These are phyloP conservation scores for Alopecurus myosuroides DNA, from an alignment of 176 grass and related monocot species.

Conservation along the genomic window DNA sequence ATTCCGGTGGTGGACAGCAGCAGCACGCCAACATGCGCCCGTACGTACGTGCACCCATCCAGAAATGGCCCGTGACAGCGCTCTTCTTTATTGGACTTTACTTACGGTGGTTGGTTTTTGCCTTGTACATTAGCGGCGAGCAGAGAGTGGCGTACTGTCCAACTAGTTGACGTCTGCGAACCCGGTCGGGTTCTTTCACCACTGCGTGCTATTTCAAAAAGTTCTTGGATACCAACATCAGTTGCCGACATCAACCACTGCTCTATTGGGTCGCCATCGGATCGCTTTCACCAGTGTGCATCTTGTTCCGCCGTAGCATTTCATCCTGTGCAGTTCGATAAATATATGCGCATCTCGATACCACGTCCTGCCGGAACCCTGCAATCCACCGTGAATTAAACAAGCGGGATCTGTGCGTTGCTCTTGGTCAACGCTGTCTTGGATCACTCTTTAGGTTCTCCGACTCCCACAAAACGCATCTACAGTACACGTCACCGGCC, in stretches of 20 bases:
- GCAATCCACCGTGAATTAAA: no score
- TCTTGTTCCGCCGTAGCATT: background rate
- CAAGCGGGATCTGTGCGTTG: background rate
- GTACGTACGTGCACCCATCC: background rate
- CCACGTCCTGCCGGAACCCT: no score
- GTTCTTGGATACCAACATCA: background rate
- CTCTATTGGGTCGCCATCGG: background rate
- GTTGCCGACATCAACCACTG: background rate
- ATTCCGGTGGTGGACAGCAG: background rate
- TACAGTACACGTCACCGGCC: background rate
- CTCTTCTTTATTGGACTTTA: background rate
- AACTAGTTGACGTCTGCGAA: no score
- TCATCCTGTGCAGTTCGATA: background rate
- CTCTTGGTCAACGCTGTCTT: background rate
- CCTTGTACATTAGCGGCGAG: no score
- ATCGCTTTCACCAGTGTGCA: slow-evolving; percentile 23
- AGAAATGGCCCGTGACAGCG: background rate
- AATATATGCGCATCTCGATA: no score
- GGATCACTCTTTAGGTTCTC: background rate
- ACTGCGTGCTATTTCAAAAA: background rate
- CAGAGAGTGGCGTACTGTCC: no score
- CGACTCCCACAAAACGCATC: background rate
- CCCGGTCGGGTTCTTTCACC: background rate
- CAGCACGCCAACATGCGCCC: background rate
- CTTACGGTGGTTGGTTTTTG: no score